phyloP scores from a whole-genome alignment of 805 yeast species.

The Saccharomycopsis fibuligera region DNA sequence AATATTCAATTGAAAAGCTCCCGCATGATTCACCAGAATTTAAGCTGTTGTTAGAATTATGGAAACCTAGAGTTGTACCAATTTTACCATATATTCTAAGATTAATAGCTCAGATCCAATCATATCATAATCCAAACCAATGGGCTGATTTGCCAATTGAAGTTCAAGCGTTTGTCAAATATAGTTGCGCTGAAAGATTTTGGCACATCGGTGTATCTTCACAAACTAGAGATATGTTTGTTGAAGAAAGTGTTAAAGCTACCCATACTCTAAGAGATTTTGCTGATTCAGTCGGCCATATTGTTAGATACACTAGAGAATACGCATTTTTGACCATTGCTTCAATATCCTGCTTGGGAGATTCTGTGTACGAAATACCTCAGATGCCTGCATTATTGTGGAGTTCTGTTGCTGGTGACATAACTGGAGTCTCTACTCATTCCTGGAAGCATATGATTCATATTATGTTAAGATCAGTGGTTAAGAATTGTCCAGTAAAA shows the following conservation, averaged over 20 bases:
- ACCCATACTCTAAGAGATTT: conserved; percentile 91
- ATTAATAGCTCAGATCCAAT: conserved; percentile 81
- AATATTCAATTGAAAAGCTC: conserved; percentile 89
- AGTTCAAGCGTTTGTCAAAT: conserved; percentile 86
- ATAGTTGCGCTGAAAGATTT: conserved; percentile 86
- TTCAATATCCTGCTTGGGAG: conserved; percentile 84
- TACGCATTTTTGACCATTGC: conserved; percentile 88
- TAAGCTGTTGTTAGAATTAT: conserved; percentile 58
- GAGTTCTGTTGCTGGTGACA: conserved; percentile 81
- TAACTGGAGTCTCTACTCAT: conserved; percentile 84
- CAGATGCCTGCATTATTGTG: conserved; percentile 69
- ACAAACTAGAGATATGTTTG: conserved; percentile 88
- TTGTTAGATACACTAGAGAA: conserved; percentile 90
- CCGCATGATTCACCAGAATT: conserved; percentile 74
- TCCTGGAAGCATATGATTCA: conserved; percentile 97
- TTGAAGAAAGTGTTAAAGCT: conserved; percentile 90
- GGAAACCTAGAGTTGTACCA: conserved; percentile 93
- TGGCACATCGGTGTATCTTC: conserved; percentile 98
- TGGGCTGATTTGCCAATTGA: conserved; percentile 85
- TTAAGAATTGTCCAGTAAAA: conserved; percentile 80
- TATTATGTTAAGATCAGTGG: conserved; percentile 76
- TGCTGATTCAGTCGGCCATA: conserved; percentile 97
- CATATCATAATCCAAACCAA: conserved; percentile 88
- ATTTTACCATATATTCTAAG: conserved; percentile 88
- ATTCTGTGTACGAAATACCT: conserved; percentile 81